Evolutionary conservation across 352 stramenopile species (phyloP).

Genomic region (Globisporangium viniferum): DNA sequence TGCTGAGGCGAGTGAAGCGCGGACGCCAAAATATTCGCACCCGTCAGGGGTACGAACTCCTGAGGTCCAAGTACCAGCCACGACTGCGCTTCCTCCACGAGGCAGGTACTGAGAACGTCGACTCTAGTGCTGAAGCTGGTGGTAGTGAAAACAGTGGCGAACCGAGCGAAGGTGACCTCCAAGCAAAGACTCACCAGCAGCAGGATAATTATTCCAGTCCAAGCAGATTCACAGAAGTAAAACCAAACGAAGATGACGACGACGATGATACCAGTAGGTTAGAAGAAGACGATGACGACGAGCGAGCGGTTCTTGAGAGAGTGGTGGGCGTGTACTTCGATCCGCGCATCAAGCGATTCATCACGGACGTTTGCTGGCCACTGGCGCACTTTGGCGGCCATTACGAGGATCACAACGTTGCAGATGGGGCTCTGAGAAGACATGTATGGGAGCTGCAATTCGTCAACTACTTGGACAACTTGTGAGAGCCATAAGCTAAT

Average conservation of each 20-base stretch:
- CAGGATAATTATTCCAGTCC: neutral
- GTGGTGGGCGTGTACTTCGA: conserved; percentile 41
- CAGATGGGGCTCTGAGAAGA: neutral
- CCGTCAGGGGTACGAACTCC: conserved; percentile 7
- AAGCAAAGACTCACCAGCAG: neutral
- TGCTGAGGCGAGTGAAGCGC: conserved; percentile 10
- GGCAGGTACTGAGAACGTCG: neutral
- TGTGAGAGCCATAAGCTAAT: neutral
- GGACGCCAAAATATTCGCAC: conserved; percentile 10
- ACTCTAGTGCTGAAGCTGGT: neutral
- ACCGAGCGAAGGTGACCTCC: neutral
- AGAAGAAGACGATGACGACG: neutral
- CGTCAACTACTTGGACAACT: neutral
- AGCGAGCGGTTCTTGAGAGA: conserved; percentile 6
- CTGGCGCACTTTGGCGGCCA: conserved; percentile 37
- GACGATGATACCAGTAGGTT: neutral
- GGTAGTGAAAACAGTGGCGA: neutral
- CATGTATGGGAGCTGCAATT: neutral
- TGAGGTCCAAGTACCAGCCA: conserved; percentile 15
- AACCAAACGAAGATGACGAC: neutral
- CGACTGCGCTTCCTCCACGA: conserved; percentile 12
- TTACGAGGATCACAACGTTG: neutral
- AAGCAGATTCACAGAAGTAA: neutral
- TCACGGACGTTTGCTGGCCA: conserved; percentile 47
- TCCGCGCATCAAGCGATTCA: conserved; percentile 29